Percentiles rank a stretch among this genome's conserved stretches.
These are phyloP conservation scores for Collybia sp. DNA, from an alignment of 768 basidiomycete species.

Conservation along the genomic window DNA sequence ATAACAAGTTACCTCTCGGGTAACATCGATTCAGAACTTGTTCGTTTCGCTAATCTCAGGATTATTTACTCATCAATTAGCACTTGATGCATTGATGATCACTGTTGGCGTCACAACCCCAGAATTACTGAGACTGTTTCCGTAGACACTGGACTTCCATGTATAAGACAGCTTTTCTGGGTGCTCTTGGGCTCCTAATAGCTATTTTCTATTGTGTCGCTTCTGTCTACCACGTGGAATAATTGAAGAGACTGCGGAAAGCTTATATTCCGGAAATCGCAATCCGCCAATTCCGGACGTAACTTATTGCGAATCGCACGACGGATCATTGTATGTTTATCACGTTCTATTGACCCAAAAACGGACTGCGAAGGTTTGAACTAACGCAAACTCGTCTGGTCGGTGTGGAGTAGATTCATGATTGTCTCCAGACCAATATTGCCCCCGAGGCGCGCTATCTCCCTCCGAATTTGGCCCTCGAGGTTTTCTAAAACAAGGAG, in stretches of 20 bases:
- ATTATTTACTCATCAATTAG: too few species aligned
- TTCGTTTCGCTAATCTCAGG: too few species aligned
- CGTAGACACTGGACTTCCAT: too few species aligned
- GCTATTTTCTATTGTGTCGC: too few species aligned
- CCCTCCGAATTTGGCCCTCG: slow-evolving; percentile 60
- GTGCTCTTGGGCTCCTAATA: too few species aligned
- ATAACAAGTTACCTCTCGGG: too few species aligned
- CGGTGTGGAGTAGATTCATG: slow-evolving; percentile 48
- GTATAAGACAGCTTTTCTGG: too few species aligned
- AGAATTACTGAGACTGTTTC: too few species aligned
- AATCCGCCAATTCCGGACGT: not conserved
- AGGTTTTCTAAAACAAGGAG: slow-evolving; percentile 60
- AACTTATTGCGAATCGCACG: not conserved
- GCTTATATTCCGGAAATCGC: not conserved
- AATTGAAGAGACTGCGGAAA: not conserved
- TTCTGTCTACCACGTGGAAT: not conserved
- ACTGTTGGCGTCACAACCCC: too few species aligned
- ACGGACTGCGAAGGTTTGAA: not conserved
- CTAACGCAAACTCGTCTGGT: slow-evolving; percentile 1
- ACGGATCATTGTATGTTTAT: too few species aligned
- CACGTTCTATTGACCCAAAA: not conserved
- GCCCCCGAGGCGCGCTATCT: slow-evolving; percentile 74
- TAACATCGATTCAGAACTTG: too few species aligned
- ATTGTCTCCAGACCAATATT: slow-evolving; percentile 59
- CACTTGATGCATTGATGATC: too few species aligned